Base-by-base conservation (phyloP, 2,329 filamentous ascomycete species). In the Aspergillus cejpii region DNA sequence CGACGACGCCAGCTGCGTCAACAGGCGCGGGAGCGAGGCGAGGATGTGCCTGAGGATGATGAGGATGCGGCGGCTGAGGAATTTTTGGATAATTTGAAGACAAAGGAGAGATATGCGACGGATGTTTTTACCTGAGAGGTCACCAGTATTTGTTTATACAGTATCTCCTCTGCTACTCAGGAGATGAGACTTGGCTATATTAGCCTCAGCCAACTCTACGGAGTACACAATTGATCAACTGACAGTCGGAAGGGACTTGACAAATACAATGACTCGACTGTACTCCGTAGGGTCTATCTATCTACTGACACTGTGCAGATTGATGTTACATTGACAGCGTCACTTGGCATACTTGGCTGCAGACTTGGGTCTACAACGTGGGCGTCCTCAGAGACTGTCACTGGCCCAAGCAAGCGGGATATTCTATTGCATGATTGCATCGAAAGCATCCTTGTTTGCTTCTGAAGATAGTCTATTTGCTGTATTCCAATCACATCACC, bases 1-100 rank as follows among this genome's bases (percentile, higher is more conserved):
- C 50, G 45, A 23, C 44, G 55, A 6, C 33, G 37, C 3, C 52
- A 57, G 39, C 62, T 71, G 19, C 63, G 68, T 5, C 55, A 96
- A 11, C 14, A 20, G 31, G 15, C 14, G 2, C 31, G 31, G 17
- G 15, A 34, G 6, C 31, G 31, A 6, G 31, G 31, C 10, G 31
- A 34, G 31, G 31, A 34, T 2, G 10, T 34, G 5, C 1, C 31
- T 12, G 31, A 34, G 4, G 31, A 34, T 3, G 31, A 34, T 17
- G 31, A 34, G 31, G 17, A 34, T n/a, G 17, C 31, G 10, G 31
- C 31, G 15, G 31, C 31, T 1, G 31, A 34, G 31, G 1, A 34
- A 5, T 34, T 34, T 15, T 12, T 34, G 31, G 15, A 20, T 34
- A 34, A 34, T 20, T 15, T 20, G 6, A 34, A 20, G 31, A 34